These are phyloP conservation scores for Rhypophila decipiens DNA, from an alignment of 495 filamentous ascomycete genomes.

Conservation along the genomic window DNA sequence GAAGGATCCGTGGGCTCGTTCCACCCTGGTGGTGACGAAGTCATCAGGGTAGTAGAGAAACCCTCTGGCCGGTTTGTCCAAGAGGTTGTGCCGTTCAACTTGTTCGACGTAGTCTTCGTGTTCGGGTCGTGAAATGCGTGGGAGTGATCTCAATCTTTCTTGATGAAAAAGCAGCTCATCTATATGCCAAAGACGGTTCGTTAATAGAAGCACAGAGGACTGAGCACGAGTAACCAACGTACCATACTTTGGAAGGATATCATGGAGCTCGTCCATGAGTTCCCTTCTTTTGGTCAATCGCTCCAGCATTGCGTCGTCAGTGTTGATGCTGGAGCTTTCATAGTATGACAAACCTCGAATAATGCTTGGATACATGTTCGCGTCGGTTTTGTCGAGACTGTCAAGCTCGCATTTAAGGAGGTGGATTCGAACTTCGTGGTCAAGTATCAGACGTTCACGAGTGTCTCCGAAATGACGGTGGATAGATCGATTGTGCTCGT, in stretches of 20 bases:
- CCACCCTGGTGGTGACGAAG: slow-evolving; percentile 3
- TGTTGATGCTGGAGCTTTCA: too few relatives aligned
- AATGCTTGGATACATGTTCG: background rate
- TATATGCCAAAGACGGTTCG: background rate
- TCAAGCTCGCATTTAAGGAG: background rate
- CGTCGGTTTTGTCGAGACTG: slow-evolving; percentile 4
- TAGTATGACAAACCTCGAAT: slow-evolving; percentile 2
- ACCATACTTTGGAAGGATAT: too few relatives aligned
- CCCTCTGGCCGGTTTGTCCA: background rate
- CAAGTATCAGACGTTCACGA: background rate
- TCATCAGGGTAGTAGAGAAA: slow-evolving; percentile 3
- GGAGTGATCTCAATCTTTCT: too few relatives aligned
- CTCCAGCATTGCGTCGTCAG: background rate
- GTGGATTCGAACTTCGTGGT: background rate
- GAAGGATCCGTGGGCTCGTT: background rate
- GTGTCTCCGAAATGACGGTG: slow-evolving; percentile 4
- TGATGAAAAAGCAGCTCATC: too few relatives aligned
- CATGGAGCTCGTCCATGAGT: too few relatives aligned
- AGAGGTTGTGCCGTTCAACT: background rate
- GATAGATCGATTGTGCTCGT: background rate
- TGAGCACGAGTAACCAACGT: background rate
- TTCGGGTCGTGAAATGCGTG: background rate
- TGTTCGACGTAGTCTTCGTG: background rate
- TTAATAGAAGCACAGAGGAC: background rate
- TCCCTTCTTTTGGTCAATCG: too few relatives aligned